Conservation (phyloP, 805 yeast genomes). For the Candida morakotiae region DNA sequence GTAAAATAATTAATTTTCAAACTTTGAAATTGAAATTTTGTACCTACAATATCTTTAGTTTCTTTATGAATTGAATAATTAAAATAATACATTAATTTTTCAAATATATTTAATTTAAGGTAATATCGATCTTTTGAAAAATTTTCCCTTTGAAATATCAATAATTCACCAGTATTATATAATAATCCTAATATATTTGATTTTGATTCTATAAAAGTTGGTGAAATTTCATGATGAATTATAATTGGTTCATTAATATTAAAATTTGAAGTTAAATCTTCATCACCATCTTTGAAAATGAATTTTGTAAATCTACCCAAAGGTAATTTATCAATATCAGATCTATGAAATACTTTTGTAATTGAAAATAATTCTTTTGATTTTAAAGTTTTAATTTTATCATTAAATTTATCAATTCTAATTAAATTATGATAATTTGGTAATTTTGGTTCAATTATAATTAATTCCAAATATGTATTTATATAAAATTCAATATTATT, state of each 20-base stretch:
- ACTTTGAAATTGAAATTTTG: constrained; percentile 16
- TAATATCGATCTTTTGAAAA: constrained; percentile 18
- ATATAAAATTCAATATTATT: constrained; percentile 33
- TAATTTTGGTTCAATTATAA: constrained; percentile 34
- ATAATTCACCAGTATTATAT: constrained; percentile 35
- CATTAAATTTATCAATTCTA: constrained; percentile 7
- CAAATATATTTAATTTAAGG: constrained; percentile 23
- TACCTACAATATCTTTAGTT: constrained; percentile 17
- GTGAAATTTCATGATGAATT: constrained; percentile 34
- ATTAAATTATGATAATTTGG: constrained; percentile 29
- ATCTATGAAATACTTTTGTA: constrained; percentile 22
- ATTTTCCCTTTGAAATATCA: constrained; percentile 26
- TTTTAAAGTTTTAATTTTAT: constrained; percentile 13
- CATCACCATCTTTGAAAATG: constrained; percentile 22
- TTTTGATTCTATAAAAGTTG: constrained; percentile 17
- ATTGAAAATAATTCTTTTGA: constrained; percentile 23
- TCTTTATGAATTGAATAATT: constrained; percentile 13
- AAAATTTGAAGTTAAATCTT: constrained; percentile 21
- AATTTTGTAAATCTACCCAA: constrained; percentile 25
- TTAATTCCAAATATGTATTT: constrained; percentile 28
- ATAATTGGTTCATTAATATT: constrained; percentile 29
- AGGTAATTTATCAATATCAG: constrained; percentile 23
- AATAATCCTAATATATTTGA: constrained; percentile 30
- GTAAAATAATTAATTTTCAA: constrained; percentile 25
- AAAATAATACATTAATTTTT: constrained; percentile 19